phyloP scores from a whole-genome alignment of 805 yeast genomes.

The Metschnikowia vanudenii region DNA sequence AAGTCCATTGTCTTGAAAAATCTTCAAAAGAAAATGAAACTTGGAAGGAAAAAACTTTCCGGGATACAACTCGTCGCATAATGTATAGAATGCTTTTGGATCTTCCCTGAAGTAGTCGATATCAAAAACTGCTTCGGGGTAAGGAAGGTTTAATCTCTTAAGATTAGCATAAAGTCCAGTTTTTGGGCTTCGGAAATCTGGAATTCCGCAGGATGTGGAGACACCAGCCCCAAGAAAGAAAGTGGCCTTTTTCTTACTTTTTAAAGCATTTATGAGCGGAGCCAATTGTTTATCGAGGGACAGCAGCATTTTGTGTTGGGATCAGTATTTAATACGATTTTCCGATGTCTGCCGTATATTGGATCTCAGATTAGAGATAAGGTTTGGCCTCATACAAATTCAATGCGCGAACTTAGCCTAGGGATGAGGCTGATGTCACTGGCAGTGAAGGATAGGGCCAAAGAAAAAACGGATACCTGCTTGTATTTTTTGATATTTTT shows the following conservation, averaged over 20 bases:
- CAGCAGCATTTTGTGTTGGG: slow-evolving; percentile 3
- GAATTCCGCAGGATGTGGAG: slow-evolving; percentile 91
- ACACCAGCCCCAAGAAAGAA: slow-evolving; percentile 92
- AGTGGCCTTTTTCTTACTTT: slow-evolving; percentile 41
- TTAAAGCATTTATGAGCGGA: slow-evolving; percentile 33
- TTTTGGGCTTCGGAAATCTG: slow-evolving; percentile 88
- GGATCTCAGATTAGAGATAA: too few species aligned
- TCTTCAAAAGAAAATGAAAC: slow-evolving; percentile 70
- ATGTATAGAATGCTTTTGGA: slow-evolving; percentile 81
- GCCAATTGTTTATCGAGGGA: slow-evolving; percentile 19
- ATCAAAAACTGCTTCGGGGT: slow-evolving; percentile 94
- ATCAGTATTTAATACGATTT: too few species aligned
- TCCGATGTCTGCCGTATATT: too few species aligned
- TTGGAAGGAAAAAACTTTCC: slow-evolving; percentile 81
- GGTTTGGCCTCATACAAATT: too few species aligned
- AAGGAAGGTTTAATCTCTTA: slow-evolving; percentile 71
- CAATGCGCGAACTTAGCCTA: too few species aligned
- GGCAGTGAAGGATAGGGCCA: too few species aligned
- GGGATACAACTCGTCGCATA: slow-evolving; percentile 85
- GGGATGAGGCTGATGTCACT: too few species aligned
- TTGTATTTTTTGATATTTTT: too few species aligned
- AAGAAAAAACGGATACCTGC: too few species aligned
- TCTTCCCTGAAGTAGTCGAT: slow-evolving; percentile 71
- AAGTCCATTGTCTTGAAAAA: slow-evolving; percentile 61
- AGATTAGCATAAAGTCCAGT: slow-evolving; percentile 87